Base-by-base conservation (phyloP, 1,284 basidiomycete genomes). In the Cryptococcus sp. region DNA sequence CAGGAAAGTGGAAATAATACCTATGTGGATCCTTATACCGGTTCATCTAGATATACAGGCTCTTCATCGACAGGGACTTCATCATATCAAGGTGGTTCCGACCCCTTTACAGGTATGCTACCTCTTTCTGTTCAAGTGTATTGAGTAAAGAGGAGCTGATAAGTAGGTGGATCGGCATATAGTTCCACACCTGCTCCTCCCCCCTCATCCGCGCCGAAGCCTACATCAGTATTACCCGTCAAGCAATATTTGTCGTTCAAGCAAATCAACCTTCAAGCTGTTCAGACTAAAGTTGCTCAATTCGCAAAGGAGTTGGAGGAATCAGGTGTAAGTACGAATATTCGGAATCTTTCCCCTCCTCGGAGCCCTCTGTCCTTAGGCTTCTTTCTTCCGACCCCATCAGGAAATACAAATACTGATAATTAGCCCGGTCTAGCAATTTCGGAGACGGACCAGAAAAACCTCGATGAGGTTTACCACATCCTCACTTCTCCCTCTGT, bases 21-120 rank as follows among this genome's bases (percentile, higher is more conserved):
- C 45, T 91, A 83, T 67, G 82, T 85, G 16, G 96, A 98, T 71
- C 94, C 94, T 7, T 98, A 84, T 74, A 98, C 96, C 11, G 86
- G 85, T 28, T 78, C 79, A 4, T 83, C 83, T n/a, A 77, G 84
- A 41, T 86, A 86, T 64, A 72, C 70, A 18, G 71, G 70, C 13
- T 53, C 54, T 49, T 41, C 64, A 19, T 46, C 63, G 3, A 51
- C 62, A 1, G 46, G 55, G n/a, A 44, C 58, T 10, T 52, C 56
- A 4, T n/a, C 50, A 14, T 44, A 49, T 7, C 42, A 51, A 4
- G 55, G 58, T 16, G 51, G 58, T 10, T 52, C 53, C 3, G 70
- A 73, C 59, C 70, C 70, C 2, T 65, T 65, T 41, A 73, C 69
- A 7, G 70, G 70, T 61, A 49, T 51, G 52, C 55, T 25, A 9